A percentile compares a stretch with the other conserved stretches of the same genome.
Evolutionary conservation across 768 basidiomycete species (phyloP).

Genomic region (Psilocybe sp.): DNA sequence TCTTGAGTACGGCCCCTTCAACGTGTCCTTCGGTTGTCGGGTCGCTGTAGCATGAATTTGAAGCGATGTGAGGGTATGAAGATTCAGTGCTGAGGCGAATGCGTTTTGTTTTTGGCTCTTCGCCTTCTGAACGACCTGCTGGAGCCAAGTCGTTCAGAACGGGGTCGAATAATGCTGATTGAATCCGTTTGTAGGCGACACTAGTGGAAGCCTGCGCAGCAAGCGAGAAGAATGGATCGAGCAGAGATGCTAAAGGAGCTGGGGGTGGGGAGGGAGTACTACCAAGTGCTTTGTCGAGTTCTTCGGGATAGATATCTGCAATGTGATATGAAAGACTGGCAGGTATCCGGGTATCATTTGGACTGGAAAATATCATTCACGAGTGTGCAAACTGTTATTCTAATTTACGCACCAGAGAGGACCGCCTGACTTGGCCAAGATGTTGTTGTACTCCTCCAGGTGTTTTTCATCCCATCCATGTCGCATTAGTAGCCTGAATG

Average conservation of each 20-base stretch:
- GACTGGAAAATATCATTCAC: slow-evolving; percentile 36
- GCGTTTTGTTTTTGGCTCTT: slow-evolving; percentile 45
- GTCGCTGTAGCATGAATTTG: slow-evolving; percentile 51
- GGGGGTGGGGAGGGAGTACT: slow-evolving; percentile 46
- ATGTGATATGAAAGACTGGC: slow-evolving; percentile 81
- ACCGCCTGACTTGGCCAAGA: slow-evolving; percentile 66
- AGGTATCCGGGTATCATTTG: slow-evolving; percentile 71
- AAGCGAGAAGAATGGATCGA: slow-evolving; percentile 67
- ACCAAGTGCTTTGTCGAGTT: slow-evolving; percentile 69
- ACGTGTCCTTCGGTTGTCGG: slow-evolving; percentile 37
- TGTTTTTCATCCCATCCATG: slow-evolving; percentile 59
- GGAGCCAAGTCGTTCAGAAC: slow-evolving; percentile 54
- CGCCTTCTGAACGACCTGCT: slow-evolving; percentile 32
- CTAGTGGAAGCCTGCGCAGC: slow-evolving; percentile 65
- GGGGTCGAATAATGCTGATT: slow-evolving; percentile 66
- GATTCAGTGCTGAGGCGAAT: slow-evolving; percentile 33
- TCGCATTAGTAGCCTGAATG: slow-evolving; percentile 76
- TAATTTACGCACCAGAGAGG: slow-evolving; percentile 68
- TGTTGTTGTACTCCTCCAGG: slow-evolving; percentile 62
- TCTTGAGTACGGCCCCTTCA: slow-evolving; percentile 38
- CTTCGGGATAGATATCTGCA: slow-evolving; percentile 86
- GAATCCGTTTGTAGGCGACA: slow-evolving; percentile 71
- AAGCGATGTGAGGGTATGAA: slow-evolving; percentile 41
- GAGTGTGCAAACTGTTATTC: neutral
- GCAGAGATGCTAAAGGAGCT: slow-evolving; percentile 30